phyloP scores from a whole-genome alignment of 139 green algal species.

The Coccomyxa sp. region DNA sequence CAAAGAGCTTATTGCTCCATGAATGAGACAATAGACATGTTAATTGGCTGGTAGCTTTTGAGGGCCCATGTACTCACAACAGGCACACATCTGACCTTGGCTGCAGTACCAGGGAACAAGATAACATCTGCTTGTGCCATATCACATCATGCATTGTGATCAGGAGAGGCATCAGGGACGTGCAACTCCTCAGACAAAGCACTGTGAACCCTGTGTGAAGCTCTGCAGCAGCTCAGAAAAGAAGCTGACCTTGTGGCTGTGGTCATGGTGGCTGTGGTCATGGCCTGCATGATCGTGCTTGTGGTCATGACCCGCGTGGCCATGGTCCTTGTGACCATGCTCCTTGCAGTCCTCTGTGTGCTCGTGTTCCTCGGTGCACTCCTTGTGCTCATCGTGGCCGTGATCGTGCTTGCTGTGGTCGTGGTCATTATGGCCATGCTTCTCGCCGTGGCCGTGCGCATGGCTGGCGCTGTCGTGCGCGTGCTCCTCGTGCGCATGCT shows the following conservation, averaged over 20 bases:
- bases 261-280: conserved; percentile 30
- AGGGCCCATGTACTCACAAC: no score
- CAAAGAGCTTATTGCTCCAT: no score
- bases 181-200: no score
- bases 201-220: no score
- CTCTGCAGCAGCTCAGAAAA: no score
- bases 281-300: conserved; percentile 21
- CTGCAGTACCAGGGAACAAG: no score
- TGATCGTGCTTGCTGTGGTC: conserved; percentile 31
- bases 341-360: conserved; percentile 8
- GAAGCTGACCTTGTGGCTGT: conserved; percentile 12
- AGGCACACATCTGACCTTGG: no score
- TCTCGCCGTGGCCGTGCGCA: conserved; percentile 6
- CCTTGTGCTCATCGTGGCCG: conserved; percentile 3
- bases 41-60: no score
- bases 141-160: no score
- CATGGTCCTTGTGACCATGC: background rate
- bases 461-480: conserved; percentile 29
- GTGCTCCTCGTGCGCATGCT: conserved; percentile 41
- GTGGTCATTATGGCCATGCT: conserved; percentile 29
- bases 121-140: no score
- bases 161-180: no score
- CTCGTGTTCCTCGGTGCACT: conserved; percentile 13
- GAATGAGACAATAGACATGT: no score
- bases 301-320: conserved; percentile 1